Evolutionary conservation across 768 basidiomycete species (phyloP).

Genomic region (Boletus edulis): DNA sequence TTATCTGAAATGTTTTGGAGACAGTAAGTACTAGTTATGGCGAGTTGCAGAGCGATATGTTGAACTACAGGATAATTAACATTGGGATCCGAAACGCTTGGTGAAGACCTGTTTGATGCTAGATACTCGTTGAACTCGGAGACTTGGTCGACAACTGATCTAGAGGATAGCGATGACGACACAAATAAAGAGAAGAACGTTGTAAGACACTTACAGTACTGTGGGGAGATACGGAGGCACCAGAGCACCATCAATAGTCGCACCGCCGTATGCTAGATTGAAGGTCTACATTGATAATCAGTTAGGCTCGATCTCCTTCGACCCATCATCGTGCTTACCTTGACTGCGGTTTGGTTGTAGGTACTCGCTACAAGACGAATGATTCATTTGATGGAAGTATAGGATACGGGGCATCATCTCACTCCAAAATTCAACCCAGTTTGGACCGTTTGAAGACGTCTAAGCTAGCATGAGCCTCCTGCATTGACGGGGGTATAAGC

Average conservation of each 20-base stretch:
- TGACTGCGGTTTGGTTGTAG: conserved; percentile 54
- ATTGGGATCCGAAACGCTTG: too few relatives aligned
- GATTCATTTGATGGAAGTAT: not conserved
- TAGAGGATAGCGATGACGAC: not conserved
- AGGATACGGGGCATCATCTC: conserved; percentile 4
- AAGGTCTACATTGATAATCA: conserved; percentile 42
- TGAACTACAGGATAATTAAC: too few relatives aligned
- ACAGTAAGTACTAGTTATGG: too few relatives aligned
- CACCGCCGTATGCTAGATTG: conserved; percentile 67
- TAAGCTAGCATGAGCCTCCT: conserved; percentile 20
- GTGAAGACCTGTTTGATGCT: conserved; percentile 32
- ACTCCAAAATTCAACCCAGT: conserved; percentile 60
- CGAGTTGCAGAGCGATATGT: too few relatives aligned
- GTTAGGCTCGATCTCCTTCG: not conserved
- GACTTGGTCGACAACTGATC: conserved; percentile 50
- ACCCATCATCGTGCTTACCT: conserved; percentile 29
- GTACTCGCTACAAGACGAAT: conserved; percentile 37
- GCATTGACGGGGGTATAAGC: not conserved
- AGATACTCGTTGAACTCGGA: conserved; percentile 51
- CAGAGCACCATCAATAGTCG: conserved; percentile 58
- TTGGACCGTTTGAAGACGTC: conserved; percentile 62
- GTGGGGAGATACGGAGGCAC: conserved; percentile 52
- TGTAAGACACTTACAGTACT: conserved; percentile 46
- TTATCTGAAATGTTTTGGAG: too few relatives aligned
- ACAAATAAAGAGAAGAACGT: not conserved